phyloP scores from a whole-genome alignment of 768 basidiomycete genomes.

The Lactifluus hygrophoroides region DNA sequence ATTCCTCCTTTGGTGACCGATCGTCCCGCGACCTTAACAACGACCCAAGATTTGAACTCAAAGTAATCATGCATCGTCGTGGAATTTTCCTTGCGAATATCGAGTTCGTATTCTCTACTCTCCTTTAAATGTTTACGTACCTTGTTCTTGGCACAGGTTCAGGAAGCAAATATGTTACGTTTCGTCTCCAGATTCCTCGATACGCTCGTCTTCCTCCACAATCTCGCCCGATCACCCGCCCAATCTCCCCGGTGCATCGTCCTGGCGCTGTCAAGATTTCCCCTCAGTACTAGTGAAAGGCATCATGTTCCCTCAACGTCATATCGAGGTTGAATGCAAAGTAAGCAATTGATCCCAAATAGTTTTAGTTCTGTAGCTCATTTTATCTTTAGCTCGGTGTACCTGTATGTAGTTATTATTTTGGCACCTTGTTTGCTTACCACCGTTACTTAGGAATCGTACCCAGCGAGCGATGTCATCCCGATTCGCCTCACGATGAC shows the following conservation, averaged over 20 bases:
- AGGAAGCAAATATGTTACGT: not conserved
- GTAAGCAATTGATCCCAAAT: not conserved
- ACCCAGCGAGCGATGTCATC: not conserved
- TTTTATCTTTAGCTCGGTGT: not conserved
- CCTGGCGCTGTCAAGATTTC: slow-evolving; percentile 2
- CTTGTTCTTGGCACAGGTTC: not conserved
- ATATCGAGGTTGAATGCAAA: slow-evolving; percentile 13
- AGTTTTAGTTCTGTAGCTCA: not conserved
- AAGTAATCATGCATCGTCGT: slow-evolving; percentile 7
- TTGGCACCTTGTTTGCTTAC: not conserved
- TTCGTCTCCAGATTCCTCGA: not conserved
- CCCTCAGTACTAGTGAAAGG: slow-evolving; percentile 5
- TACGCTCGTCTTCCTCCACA: not conserved
- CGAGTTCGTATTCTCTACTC: slow-evolving; percentile 1
- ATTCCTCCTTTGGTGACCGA: not conserved
- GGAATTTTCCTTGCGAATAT: slow-evolving; percentile 2
- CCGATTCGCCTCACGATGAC: slow-evolving; percentile 11
- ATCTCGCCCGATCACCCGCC: not conserved
- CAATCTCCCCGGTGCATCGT: not conserved
- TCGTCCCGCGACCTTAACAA: not conserved
- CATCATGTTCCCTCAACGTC: not conserved
- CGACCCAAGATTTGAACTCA: not conserved
- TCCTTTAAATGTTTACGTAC: not conserved
- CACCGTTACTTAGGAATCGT: not conserved
- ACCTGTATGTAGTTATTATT: not conserved